Evolutionary conservation across 2,329 filamentous ascomycete genomes (phyloP), one percentile per base, ranked within the genome.

Genomic region (Fusarium verrucosum): DNA sequence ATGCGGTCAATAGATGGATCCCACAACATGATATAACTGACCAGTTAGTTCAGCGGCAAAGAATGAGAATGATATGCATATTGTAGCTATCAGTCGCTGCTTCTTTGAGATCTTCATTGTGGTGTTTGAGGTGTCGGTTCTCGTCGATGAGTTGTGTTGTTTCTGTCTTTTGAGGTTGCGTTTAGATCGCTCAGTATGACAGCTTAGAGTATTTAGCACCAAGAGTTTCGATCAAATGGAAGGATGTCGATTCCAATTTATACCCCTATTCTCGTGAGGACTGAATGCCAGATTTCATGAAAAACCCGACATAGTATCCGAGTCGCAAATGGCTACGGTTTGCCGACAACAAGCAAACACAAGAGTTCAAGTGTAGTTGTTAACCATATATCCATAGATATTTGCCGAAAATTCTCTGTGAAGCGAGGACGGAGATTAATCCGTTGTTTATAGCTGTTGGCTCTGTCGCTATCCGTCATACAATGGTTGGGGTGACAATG

Each of bases 31-130:
- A 23, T 13, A 10, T 16, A 30, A 69, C 77, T 25, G 50, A 85
- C 84, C 79, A 25, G 75, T 71, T 7, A 87, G 76, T 65, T 87
- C 84, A 10, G 80, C 79, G 16, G 83, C 52, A 56, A 86, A 86
- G 62, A 86, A 86, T 0, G 73, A 70, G 35, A 81, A 78, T 0
- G 82, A 84, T 36, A 86, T 82, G 54, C 59, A 74, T 43, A 86
- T 84, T 0, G 81, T 81, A 7, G 75, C 74, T 35, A 78, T 75
- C 6, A 87, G 74, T 58, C 80, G 82, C 51, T 81, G 78, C 70
- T 81, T 84, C 30, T 65, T 70, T 17, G 65, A 70, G 35, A 75
- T 32, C 30, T 58, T 69, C 47, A 71, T 56, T 8, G 26, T 28
- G 26, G 10, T 22, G 17, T 41, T 11, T 23, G 36, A 23, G 19